A percentile compares a stretch with the other conserved stretches of the same genome.
Conservation (phyloP, 805 yeast genomes). For the Ogataea parapolymorpha region DNA sequence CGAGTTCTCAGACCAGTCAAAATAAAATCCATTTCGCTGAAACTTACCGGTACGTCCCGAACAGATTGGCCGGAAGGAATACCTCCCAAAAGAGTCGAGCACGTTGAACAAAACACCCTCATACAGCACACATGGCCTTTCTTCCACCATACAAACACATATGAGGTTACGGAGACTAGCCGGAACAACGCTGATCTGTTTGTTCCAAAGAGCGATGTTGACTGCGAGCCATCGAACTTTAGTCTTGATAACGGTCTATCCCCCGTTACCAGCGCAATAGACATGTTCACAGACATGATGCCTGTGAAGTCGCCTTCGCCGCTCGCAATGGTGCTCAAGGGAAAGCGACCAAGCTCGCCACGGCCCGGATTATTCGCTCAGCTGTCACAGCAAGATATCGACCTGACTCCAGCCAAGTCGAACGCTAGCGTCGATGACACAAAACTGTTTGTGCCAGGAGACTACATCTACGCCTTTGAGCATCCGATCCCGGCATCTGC, state of each 20-base stretch:
- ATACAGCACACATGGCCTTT: constrained; percentile 91
- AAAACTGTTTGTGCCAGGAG: constrained; percentile 73
- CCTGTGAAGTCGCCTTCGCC: constrained; percentile 29
- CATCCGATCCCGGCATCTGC: constrained; percentile 76
- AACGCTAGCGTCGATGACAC: constrained; percentile 22
- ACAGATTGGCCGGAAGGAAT: constrained; percentile 99
- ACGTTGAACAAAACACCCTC: constrained; percentile 60
- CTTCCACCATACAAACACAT: constrained; percentile 42
- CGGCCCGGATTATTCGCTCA: constrained; percentile 14
- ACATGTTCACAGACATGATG: constrained; percentile 12
- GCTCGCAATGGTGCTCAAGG: constrained; percentile 27
- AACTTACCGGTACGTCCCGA: constrained; percentile 63
- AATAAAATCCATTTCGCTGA: constrained; percentile 58
- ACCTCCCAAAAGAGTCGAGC: constrained; percentile 78
- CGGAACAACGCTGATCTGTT: constrained; percentile 49
- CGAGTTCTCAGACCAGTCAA: constrained; percentile 70
- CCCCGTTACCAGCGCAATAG: constrained; percentile 28
- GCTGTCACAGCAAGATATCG: constrained; percentile 18
- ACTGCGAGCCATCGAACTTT: constrained; percentile 35
- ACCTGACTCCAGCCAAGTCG: constrained; percentile 23
- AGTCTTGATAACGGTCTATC: constrained; percentile 33
- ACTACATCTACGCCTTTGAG: constrained; percentile 89
- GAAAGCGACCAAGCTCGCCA: constrained; percentile 25
- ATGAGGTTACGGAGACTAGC: constrained; percentile 25
- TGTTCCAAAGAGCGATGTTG: constrained; percentile 30